phyloP scores from a whole-genome alignment of 352 stramenopile species.

The Phytophthora hibernalis region DNA sequence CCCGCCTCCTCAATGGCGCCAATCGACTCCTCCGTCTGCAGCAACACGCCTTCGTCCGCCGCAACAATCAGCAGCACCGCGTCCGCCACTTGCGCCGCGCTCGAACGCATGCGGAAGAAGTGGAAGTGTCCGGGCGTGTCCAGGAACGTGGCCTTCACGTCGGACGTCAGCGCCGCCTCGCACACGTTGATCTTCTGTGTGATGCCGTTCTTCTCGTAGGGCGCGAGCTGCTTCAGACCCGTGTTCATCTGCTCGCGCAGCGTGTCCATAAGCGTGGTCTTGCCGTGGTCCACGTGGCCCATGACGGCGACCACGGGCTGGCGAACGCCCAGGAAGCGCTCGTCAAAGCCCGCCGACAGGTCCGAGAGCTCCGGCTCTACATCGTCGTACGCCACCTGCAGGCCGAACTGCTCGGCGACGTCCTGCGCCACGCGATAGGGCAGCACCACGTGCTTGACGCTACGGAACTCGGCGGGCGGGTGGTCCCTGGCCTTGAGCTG shows the following conservation, averaged over 20 bases:
- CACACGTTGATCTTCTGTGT: constrained; percentile 99
- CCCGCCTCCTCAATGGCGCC: constrained; percentile 81
- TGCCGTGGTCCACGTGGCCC: constrained; percentile 99
- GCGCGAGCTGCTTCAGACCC: constrained; percentile 73
- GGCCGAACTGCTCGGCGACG: constrained; percentile 54
- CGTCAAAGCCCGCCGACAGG: constrained; percentile 14
- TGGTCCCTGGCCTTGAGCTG: constrained; percentile 51
- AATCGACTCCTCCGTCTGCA: constrained; percentile 98
- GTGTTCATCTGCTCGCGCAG: constrained; percentile 77
- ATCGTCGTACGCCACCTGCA: constrained; percentile 62
- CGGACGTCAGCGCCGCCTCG: constrained; percentile 88
- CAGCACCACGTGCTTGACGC: constrained; percentile 78
- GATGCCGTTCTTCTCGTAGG: constrained; percentile 97
- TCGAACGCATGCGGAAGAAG: constrained; percentile 98
- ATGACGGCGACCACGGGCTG: constrained; percentile 99
- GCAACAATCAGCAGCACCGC: constrained; percentile 97
- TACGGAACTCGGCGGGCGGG: constrained; percentile 69
- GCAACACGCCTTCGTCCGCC: constrained; percentile 97
- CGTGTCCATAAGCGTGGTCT: constrained; percentile 99
- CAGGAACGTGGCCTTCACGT: constrained; percentile 94
- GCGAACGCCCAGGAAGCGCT: constrained; percentile 48
- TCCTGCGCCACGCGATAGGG: constrained; percentile 68
- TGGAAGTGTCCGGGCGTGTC: constrained; percentile 99
- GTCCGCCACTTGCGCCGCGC: constrained; percentile 97
- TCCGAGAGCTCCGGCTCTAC: constrained; percentile 60